Base-by-base conservation (phyloP, 768 basidiomycete species). In the Suillus brevipes region DNA sequence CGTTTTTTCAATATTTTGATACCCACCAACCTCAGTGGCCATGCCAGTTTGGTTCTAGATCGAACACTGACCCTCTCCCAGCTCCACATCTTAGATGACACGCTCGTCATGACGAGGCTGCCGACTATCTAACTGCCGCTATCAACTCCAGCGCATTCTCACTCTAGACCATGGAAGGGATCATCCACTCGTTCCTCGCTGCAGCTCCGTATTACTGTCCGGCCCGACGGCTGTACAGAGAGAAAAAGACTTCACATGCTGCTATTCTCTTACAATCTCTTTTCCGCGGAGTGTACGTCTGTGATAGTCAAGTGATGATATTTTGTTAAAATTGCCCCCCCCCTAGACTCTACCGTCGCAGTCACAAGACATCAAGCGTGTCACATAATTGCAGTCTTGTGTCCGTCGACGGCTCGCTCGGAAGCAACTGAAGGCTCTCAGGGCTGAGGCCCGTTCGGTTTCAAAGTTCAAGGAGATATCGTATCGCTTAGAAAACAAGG, bases 391-490 rank as follows among this genome's bases (percentile, higher is more conserved):
- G 31, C 97, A 99, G 75, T 95, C 94, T 20, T 97, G 95, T 72
- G 80, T 96, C 58, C 92, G 97, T 50, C 92, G 97, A 31, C 89
- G 92, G 52, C 80, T 91, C 58, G 97, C 97, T 25, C 87, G 89
- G 65, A 90, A 89, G 69, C 88, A 98, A 74, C 86, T 99, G 67
- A 92, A 90, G 71, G 81, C 80, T 12, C 86, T 99, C 68, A 90
- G 85, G 73, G 86, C 89, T 9, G 97, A 99, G 77, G 97, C 97
- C 7, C 94, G 95, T 60, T 99, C 97, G 2, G 96, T 96, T 36
- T 92, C 93, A 70, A 97, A 95, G 75, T 98, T 97, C 87, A 98
- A 97, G 80, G 95, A 97, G 79, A 97, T 97, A 69, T 98, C 97
- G 0, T 99, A 99, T 74, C 89, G 87, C 70, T 84, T 99, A 63